Conservation (phyloP, 1,284 basidiomycete species). For the Tausonia pullulans region DNA sequence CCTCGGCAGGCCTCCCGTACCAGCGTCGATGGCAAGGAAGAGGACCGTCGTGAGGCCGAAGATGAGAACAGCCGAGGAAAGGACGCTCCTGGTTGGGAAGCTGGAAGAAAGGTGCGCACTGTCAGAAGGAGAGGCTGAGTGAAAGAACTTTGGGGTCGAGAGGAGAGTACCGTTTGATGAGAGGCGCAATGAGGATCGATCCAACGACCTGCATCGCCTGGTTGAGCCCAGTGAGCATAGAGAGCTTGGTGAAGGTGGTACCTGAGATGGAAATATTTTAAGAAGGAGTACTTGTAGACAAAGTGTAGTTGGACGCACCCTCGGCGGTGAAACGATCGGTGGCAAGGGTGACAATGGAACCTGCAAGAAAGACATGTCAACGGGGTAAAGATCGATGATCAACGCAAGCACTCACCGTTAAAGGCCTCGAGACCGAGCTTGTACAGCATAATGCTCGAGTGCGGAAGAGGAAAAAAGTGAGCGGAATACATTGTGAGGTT, state of each 20-base stretch:
- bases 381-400: background rate
- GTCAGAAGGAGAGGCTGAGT: too few relatives aligned
- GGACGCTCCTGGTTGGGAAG: constrained; percentile 31
- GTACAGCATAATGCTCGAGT: constrained; percentile 20
- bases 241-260: constrained; percentile 19
- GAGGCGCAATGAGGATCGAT: constrained; percentile 22
- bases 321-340: constrained; percentile 19
- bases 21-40: constrained; percentile 32
- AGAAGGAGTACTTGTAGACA: too few relatives aligned
- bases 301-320: too few relatives aligned
- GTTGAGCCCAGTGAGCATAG: constrained; percentile 16
- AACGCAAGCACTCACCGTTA: constrained; percentile 2
- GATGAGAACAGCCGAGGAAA: constrained; percentile 27
- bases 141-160: too few relatives aligned
- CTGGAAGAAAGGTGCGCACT: background rate
- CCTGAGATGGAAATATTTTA: background rate
- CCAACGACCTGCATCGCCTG: constrained; percentile 2
- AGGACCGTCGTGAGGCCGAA: constrained; percentile 30
- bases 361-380: background rate
- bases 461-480: too few relatives aligned
- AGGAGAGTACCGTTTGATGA: constrained; percentile 25
- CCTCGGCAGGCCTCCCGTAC: constrained; percentile 27
- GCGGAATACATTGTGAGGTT: too few relatives aligned
- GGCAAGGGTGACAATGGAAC: constrained; percentile 20
- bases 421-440: constrained; percentile 21